Percentiles rank a stretch among this genome's conserved stretches.
phyloP scores from a whole-genome alignment of 2,329 filamentous ascomycete species.

The Phyllosticta ampelicida region DNA sequence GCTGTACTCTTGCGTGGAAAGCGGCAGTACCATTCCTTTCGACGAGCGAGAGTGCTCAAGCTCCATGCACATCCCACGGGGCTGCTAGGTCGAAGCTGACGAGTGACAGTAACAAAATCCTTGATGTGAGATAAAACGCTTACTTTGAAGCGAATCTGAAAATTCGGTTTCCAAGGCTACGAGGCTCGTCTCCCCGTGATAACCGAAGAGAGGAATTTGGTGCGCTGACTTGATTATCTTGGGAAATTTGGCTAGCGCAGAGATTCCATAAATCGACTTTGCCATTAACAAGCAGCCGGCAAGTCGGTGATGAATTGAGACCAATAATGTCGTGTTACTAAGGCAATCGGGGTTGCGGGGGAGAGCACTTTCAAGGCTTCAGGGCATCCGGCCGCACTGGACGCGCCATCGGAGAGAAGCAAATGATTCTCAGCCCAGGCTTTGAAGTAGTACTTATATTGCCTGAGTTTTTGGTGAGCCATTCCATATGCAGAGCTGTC shows the following conservation, averaged over 20 bases:
- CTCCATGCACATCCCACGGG: not conserved
- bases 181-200: not conserved
- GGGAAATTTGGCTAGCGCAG: not conserved
- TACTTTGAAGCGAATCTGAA: not conserved
- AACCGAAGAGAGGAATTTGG: not conserved
- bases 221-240: not conserved
- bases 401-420: no score
- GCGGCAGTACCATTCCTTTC: not conserved
- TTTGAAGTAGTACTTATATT: no score
- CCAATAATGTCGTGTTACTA: no score
- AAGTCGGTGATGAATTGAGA: no score
- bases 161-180: not conserved
- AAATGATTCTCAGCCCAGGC: no score
- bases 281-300: no score
- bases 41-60: not conserved
- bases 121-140: not conserved
- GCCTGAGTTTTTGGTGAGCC: no score
- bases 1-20: not conserved
- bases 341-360: no score
- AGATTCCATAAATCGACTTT: no score
- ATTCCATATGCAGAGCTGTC: no score
- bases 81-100: not conserved
- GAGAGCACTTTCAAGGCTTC: no score
- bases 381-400: no score
- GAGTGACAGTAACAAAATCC: not conserved